A percentile compares a stretch with the other conserved stretches of the same genome.
phyloP scores from a whole-genome alignment of 2,329 filamentous ascomycete genomes.

The Pestalotiopsis sp. region DNA sequence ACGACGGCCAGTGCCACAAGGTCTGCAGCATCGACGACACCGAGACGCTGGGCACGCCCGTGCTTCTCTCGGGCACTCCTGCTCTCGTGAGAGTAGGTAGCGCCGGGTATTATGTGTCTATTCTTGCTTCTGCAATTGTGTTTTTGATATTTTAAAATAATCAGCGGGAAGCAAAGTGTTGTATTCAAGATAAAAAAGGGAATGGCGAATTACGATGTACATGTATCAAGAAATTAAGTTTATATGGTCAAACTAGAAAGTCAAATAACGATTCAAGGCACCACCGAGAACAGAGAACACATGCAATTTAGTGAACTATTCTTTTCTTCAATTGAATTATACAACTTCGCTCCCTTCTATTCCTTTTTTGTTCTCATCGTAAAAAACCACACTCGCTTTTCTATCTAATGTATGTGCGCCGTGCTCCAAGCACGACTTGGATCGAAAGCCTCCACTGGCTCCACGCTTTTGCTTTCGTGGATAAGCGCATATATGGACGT shows the following conservation, averaged over 20 bases:
- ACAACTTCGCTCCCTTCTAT: background rate
- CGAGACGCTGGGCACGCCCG: slow-evolving; percentile 34
- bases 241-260: background rate
- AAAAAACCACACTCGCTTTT: background rate
- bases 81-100: background rate
- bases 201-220: background rate
- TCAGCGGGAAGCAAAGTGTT: background rate
- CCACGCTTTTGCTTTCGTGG: background rate
- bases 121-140: background rate
- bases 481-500: background rate
- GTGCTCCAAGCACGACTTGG: background rate
- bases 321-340: background rate
- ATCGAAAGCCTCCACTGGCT: background rate
- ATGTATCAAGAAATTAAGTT: background rate
- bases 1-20: slow-evolving; percentile 19
- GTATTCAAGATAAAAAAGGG: background rate
- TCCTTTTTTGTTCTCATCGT: background rate
- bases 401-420: background rate
- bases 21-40: slow-evolving; percentile 38
- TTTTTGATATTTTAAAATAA: background rate
- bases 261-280: background rate
- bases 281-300: background rate
- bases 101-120: background rate
- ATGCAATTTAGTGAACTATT: background rate
- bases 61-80: slow-evolving; percentile 22